Base-by-base conservation (phyloP, 495 filamentous ascomycete genomes). In the Xylaria telfairii region DNA sequence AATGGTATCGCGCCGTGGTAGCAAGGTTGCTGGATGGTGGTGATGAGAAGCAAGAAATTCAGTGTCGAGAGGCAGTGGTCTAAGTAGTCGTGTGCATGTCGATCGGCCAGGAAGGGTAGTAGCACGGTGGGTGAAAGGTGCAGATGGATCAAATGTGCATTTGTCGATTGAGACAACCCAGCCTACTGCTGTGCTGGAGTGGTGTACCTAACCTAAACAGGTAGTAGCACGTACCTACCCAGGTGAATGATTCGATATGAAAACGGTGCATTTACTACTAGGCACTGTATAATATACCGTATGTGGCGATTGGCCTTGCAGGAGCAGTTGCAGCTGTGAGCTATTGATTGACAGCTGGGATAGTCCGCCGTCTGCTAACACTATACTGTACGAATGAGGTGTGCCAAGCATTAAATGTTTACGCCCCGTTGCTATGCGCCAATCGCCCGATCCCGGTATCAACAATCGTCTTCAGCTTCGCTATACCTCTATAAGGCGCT, bases 341-440 rank as follows among this genome's bases (percentile, higher is more conserved):
- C 34, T 37, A 8, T 37, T 8, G 34, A 37, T 4, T 12, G 6
- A 2, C 51, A 30, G 24, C 51, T 54, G 51, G 51, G 8, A 4
- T 5, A 1, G 12, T 4, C 4, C 26, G 51, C 51, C 26, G 3
- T 30, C 51, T 8, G 26, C 26, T 28, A 2, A 13, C 51, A 21
- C 49, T 26, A 30, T 54, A 21, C 49, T 26, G 17, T 54, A 19
- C 10, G n/a, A 64, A 41, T 71, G 68, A 71, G 61, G 68, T 71
- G 19, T 71, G 68, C 68, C 68, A 71, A 71, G 68, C 26, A 42
- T 32, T 17, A 56, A 49, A 44, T 71, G 62, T 67, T 67, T 67
- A 72, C 65, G 2, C 26, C 30, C 65, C 54, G 70, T 72, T 72
- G 70, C 63, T 62, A 72, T 72, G 70, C 21, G 51, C 49, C 63